Conservation (phyloP, 768 basidiomycete genomes). For the Aureoboletus auriporus region DNA sequence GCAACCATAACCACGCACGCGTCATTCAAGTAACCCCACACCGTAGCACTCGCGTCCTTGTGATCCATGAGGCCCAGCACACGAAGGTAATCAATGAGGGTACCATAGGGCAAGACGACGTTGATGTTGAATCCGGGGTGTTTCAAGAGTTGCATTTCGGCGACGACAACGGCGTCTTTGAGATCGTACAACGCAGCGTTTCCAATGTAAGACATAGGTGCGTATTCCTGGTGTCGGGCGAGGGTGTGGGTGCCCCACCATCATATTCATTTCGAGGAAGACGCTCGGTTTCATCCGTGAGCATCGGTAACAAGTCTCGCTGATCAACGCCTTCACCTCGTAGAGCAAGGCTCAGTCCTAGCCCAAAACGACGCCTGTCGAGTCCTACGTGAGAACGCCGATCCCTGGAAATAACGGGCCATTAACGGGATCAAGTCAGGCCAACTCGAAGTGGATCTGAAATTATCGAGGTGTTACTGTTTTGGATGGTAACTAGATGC, state of each 20-base stretch:
- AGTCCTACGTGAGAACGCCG: conserved; percentile 12
- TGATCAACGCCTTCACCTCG: conserved; percentile 17
- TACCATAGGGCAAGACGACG: conserved; percentile 90
- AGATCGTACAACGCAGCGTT: conserved; percentile 31
- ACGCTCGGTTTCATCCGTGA: conserved; percentile 20
- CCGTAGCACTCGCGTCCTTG: conserved; percentile 63
- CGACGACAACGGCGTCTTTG: conserved; percentile 90
- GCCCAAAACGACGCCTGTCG: conserved; percentile 5
- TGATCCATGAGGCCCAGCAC: conserved; percentile 79
- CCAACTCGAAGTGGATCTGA: neutral
- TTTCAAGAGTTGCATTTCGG: conserved; percentile 98
- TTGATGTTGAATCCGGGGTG: conserved; percentile 93
- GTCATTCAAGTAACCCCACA: conserved; percentile 97
- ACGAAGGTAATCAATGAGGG: conserved; percentile 90
- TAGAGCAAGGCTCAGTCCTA: conserved; percentile 12
- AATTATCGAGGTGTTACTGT: neutral
- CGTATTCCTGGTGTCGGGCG: conserved; percentile 41
- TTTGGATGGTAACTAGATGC: conserved; percentile 2
- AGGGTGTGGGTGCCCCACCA: conserved; percentile 38
- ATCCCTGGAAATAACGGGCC: conserved; percentile 1
- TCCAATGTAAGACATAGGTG: conserved; percentile 87
- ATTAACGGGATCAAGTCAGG: neutral
- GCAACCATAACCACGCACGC: conserved; percentile 58
- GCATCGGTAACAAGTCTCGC: conserved; percentile 19
- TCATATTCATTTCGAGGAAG: conserved; percentile 14